These are phyloP conservation scores for Tolypocladium paradoxum DNA, from an alignment of 2,329 filamentous ascomycete species.

Conservation along the genomic window DNA sequence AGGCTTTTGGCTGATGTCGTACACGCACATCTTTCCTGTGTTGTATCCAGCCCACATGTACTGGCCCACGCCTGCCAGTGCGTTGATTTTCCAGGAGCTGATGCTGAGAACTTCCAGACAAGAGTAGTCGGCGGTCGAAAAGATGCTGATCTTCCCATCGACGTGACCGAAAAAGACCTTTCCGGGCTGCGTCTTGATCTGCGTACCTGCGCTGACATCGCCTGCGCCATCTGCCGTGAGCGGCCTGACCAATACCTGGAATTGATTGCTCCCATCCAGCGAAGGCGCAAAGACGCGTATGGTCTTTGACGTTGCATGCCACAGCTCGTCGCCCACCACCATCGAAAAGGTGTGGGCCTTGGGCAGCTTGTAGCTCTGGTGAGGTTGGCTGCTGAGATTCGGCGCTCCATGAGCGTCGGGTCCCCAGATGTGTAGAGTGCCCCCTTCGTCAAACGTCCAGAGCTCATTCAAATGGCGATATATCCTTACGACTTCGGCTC, in stretches of 20 bases:
- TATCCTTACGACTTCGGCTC: constrained; percentile 73
- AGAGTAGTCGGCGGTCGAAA: constrained; percentile 64
- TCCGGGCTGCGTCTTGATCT: constrained; percentile 62
- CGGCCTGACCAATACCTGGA: constrained; percentile 64
- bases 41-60: constrained; percentile 91
- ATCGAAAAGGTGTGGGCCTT: constrained; percentile 82
- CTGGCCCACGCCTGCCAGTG: constrained; percentile 67
- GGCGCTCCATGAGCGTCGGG: constrained; percentile 63
- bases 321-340: constrained; percentile 72
- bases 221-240: constrained; percentile 63
- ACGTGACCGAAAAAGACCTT: constrained; percentile 83
- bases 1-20: constrained; percentile 70
- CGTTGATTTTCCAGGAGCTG: constrained; percentile 92
- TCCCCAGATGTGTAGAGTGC: constrained; percentile 78
- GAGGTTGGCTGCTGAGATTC: constrained; percentile 60
- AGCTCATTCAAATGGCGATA: constrained; percentile 79
- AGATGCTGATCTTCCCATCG: constrained; percentile 93
- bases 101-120: constrained; percentile 76
- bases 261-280: constrained; percentile 53
- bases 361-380: constrained; percentile 64
- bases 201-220: constrained; percentile 77
- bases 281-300: constrained; percentile 75
- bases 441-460: constrained; percentile 88
- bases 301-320: constrained; percentile 81
- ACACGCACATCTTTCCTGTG: constrained; percentile 87